phyloP scores from a whole-genome alignment of 2,329 filamentous ascomycete genomes.

The Leptosphaerulina australis region DNA sequence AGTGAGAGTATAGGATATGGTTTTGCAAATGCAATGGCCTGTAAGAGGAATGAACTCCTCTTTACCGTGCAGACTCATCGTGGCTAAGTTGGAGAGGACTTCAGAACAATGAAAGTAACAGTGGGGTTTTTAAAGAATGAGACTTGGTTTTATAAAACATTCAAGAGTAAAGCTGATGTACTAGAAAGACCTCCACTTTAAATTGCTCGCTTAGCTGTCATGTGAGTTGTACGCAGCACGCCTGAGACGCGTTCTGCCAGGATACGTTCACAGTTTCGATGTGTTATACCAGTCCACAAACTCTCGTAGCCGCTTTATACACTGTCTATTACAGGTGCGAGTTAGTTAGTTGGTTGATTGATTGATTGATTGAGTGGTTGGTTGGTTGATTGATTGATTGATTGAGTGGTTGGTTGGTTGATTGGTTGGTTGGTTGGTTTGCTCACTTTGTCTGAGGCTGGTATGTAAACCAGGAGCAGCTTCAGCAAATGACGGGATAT shows the following conservation, averaged over 20 bases:
- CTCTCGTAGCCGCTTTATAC: not conserved
- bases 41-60: conserved; percentile 21
- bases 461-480: not conserved
- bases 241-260: not conserved
- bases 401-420: not conserved
- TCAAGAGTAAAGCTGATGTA: too few relatives aligned
- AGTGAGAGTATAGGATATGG: conserved; percentile 35
- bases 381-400: not conserved
- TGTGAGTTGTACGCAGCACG: not conserved
- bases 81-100: too few relatives aligned
- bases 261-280: not conserved
- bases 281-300: not conserved
- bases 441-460: too few relatives aligned
- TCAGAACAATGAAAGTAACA: too few relatives aligned
- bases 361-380: not conserved
- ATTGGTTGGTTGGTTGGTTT: not conserved
- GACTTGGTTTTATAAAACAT: too few relatives aligned
- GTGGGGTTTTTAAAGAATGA: too few relatives aligned
- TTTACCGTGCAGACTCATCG: too few relatives aligned
- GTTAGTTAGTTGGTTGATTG: not conserved
- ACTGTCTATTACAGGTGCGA: too few relatives aligned
- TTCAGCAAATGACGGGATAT: conserved; percentile 6
- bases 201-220: not conserved
- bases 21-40: conserved; percentile 35
- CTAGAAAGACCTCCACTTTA: too few relatives aligned